Evolutionary conservation across 352 stramenopile species (phyloP), one percentile per base, ranked within the genome.

Genomic region (Globisporangium irregulare): DNA sequence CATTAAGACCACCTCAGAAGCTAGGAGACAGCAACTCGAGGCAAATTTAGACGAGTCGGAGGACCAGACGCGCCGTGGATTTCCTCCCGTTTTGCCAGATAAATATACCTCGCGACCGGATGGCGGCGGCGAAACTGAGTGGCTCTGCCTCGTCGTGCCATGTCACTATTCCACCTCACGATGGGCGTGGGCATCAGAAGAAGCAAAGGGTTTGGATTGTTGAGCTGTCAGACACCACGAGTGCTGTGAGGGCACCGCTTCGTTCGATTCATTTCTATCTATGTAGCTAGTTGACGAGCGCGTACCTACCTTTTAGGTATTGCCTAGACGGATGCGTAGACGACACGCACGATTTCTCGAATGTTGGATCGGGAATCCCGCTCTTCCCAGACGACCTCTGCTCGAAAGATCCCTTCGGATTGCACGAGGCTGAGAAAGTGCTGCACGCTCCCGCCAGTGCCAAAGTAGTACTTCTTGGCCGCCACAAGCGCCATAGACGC

Each of bases 391-490:
- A 95, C 82, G 22, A 80, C 73, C 48, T 86, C 62, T 0, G 85
- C 84, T 2, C 38, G 57, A n/a, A 95, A 84, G 12, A 79, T 62
- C 6, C 73, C 75, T 18, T 93, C 83, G 0, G 65, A 51, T 7
- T 69, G 36, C 27, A 94, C 82, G 48, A 94, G 55, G 1, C 77
- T 64, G 25, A 92, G 70, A 62, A 95, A 95, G 70, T 94, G 82
- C 73, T 95, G 84, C n/a, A 94, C 85, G 55, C 88, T 93, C n/a
- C 88, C 88, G 36, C 85, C 85, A 2, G 86, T 94, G 9, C 88
- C 88, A 68, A 95, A 95, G 69, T 94, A 95, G 59, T 95, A 95
- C 65, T 92, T 93, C 72, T 95, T 95, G 15, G 88, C 86, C 0
- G 86, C 86, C 14, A 95, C 80, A 7, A 94, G 73, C 27, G 84